Evolutionary conservation across 306 rosid genomes (phyloP).

Genomic region (Lagenaria siceraria): DNA sequence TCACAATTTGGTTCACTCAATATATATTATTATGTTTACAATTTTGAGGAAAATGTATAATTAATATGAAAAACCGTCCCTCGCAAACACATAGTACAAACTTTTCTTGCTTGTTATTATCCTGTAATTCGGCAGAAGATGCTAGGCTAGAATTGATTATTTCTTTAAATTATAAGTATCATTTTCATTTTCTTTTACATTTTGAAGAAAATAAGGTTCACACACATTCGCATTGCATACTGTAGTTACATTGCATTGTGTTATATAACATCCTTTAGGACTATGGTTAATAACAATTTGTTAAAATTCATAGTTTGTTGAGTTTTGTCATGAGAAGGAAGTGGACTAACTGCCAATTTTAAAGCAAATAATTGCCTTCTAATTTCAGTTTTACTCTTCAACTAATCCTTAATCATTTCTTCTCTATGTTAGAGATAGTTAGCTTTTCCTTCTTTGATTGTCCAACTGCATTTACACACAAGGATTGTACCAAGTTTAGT

Average conservation of each 20-base stretch:
- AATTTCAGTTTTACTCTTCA: neutral
- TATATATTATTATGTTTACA: neutral
- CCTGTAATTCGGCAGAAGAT: neutral
- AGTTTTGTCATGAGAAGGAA: neutral
- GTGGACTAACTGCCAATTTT: neutral
- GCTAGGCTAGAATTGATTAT: neutral
- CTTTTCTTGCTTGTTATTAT: neutral
- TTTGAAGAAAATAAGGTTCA: neutral
- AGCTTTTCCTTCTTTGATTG: neutral
- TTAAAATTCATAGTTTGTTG: no score
- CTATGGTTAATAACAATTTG: no score
- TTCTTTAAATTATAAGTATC: no score
- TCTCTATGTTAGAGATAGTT: neutral
- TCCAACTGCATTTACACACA: neutral
- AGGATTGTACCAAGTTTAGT: neutral
- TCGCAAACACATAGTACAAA: neutral
- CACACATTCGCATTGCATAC: no score
- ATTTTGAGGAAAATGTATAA: neutral
- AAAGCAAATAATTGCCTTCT: neutral
- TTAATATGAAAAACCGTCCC: neutral
- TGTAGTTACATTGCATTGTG: no score
- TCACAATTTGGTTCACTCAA: neutral
- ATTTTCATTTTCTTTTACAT: neutral
- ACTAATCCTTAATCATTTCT: neutral
- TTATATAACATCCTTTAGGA: no score